Evolutionary conservation across 2,329 filamentous ascomycete genomes (phyloP).

Genomic region (Penicillium sp.): DNA sequence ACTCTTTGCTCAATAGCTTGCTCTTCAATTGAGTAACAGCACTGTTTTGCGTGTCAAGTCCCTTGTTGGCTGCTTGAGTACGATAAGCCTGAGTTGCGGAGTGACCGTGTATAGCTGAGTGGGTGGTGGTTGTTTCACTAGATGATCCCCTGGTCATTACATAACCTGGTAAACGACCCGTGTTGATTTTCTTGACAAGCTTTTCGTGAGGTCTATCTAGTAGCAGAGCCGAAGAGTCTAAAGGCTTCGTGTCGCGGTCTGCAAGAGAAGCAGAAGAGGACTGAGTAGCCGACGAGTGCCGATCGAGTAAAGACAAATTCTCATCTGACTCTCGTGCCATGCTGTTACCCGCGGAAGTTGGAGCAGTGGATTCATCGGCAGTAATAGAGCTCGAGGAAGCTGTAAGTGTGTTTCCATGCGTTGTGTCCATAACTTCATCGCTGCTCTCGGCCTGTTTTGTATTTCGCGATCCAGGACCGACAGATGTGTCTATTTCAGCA

Average conservation of each 20-base stretch:
- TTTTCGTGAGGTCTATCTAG: conserved; percentile 29
- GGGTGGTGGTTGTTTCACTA: conserved; percentile 41
- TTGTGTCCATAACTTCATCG: conserved; percentile 19
- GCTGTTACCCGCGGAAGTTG: conserved; percentile 27
- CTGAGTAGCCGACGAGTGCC: conserved; percentile 25
- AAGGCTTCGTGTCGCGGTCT: conserved; percentile 25
- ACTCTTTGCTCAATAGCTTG: conserved; percentile 88
- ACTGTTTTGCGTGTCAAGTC: conserved; percentile 25
- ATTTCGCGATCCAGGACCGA: conserved; percentile 21
- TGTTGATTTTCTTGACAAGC: conserved; percentile 35
- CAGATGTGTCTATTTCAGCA: conserved; percentile 26
- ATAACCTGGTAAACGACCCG: conserved; percentile 45
- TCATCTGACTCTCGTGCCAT: conserved; percentile 27
- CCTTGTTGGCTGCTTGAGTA: conserved; percentile 16
- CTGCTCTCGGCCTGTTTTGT: conserved; percentile 24
- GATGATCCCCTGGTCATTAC: conserved; percentile 39
- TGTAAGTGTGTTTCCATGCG: conserved; percentile 33
- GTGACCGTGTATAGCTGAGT: conserved; percentile 35
- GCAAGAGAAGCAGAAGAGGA: conserved; percentile 27
- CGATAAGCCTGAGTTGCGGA: conserved; percentile 17
- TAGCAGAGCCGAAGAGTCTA: conserved; percentile 25
- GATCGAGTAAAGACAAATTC: conserved; percentile 24
- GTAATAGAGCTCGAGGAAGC: conserved; percentile 29
- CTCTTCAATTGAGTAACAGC: conserved; percentile 66
- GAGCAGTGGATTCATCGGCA: conserved; percentile 23